Evolutionary conservation across 371 early-diverging fungal genomes (phyloP).

Genomic region (Lichtheimia hyalospora): DNA sequence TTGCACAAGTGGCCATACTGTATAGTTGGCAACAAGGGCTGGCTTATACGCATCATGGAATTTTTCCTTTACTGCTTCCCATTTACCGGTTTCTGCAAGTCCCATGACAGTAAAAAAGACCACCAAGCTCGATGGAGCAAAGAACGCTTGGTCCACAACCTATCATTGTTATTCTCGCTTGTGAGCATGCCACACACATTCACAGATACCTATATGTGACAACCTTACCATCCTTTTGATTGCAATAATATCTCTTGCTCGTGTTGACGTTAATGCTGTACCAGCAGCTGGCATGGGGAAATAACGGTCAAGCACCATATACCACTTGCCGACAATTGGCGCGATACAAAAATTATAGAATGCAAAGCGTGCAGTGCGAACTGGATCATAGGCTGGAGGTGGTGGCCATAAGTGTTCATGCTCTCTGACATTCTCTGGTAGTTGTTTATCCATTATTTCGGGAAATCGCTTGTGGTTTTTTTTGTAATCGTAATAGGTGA

Average conservation of each 20-base stretch:
- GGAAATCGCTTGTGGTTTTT: conserved; percentile 9
- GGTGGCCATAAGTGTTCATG: conserved; percentile 14
- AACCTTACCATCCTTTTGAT: conserved; percentile 42
- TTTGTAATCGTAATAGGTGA: conserved; percentile 33
- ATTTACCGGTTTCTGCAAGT: conserved; percentile 56
- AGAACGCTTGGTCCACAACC: conserved; percentile 64
- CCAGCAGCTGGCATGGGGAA: conserved; percentile 57
- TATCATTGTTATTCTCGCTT: not conserved
- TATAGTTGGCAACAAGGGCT: conserved; percentile 76
- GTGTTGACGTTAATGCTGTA: conserved; percentile 14
- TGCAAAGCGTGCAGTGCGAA: conserved; percentile 59
- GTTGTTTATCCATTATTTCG: conserved; percentile 18
- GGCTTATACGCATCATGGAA: conserved; percentile 57
- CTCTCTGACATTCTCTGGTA: conserved; percentile 10
- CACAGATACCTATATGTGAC: not conserved
- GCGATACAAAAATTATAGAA: conserved; percentile 74
- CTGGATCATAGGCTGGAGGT: conserved; percentile 30
- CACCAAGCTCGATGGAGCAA: conserved; percentile 74
- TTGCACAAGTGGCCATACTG: conserved; percentile 82
- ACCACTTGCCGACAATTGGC: conserved; percentile 77
- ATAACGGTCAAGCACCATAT: conserved; percentile 60
- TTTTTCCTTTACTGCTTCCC: conserved; percentile 61
- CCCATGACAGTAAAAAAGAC: conserved; percentile 72
- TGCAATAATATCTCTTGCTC: conserved; percentile 25
- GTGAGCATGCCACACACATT: no score